phyloP scores from a whole-genome alignment of 2,329 filamentous ascomycete genomes.

The Xylariaceae sp. region DNA sequence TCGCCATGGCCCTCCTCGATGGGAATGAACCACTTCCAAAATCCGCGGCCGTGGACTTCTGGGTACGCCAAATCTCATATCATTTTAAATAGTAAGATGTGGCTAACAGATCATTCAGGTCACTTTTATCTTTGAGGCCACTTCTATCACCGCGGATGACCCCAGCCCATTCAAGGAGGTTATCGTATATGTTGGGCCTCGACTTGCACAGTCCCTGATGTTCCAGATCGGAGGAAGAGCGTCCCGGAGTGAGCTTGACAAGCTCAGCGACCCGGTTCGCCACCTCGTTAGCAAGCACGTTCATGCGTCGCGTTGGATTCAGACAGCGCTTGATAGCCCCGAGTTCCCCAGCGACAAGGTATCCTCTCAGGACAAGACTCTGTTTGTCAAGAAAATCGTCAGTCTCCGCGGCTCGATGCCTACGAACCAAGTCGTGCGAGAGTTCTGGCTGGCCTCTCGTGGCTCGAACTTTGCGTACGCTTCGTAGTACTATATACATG shows the following conservation, averaged over 20 bases:
- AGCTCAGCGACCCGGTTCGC: slow-evolving; percentile 64
- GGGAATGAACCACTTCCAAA: slow-evolving; percentile 72
- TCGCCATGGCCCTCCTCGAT: slow-evolving; percentile 64
- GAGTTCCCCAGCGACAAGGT: slow-evolving; percentile 58
- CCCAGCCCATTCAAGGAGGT: slow-evolving; percentile 44
- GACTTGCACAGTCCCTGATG: slow-evolving; percentile 54
- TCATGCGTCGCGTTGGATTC: slow-evolving; percentile 57
- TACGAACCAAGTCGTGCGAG: slow-evolving; percentile 62
- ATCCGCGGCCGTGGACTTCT: slow-evolving; percentile 66
- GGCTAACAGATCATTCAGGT: slow-evolving; percentile 36
- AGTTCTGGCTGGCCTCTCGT: slow-evolving; percentile 68
- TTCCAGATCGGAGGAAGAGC: slow-evolving; percentile 64
- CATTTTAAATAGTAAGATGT: neutral
- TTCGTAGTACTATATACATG: slow-evolving; percentile 35
- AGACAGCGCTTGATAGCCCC: slow-evolving; percentile 50
- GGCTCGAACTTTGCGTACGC: slow-evolving; percentile 57
- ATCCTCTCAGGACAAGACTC: slow-evolving; percentile 51
- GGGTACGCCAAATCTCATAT: slow-evolving; percentile 46
- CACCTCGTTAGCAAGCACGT: slow-evolving; percentile 56
- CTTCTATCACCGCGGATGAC: slow-evolving; percentile 38
- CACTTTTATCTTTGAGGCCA: slow-evolving; percentile 45
- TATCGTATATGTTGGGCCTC: slow-evolving; percentile 55
- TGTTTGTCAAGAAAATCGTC: slow-evolving; percentile 62
- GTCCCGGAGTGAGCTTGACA: slow-evolving; percentile 66
- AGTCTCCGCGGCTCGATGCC: slow-evolving; percentile 58